Evolutionary conservation across 768 basidiomycete species (phyloP), one percentile per base, ranked within the genome.

Genomic region (Lentinula aciculospora): DNA sequence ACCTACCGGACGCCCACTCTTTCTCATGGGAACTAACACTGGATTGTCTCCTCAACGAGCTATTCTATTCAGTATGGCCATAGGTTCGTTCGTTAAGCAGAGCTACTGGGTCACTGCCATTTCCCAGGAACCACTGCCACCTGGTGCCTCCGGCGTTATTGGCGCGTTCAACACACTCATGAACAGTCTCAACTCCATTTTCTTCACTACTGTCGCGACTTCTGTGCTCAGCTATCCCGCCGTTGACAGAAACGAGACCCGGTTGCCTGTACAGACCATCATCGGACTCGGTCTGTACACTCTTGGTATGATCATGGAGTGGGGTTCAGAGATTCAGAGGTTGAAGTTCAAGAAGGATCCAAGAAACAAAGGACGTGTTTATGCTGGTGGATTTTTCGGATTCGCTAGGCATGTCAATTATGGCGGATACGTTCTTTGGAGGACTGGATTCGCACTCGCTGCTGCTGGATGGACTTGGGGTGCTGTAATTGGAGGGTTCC

Each of bases 351-450:
- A 56, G 21, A 46, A 45, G 28, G n/a, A 56, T 34, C 54, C 54
- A 10, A 56, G 13, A 12, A 42, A 56, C 9, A 36, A 60, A 40
- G 67, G 66, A 25, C 64, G 64, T 51, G 53, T 60, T 13, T 61
- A 61, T 36, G 58, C 62, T 25, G 64, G 63, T 23, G 66, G 67
- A 9, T 39, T 67, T 28, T 68, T 66, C 49, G 63, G 58, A 4
- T 32, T 68, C 28, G 66, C 63, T 19, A 62, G 67, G 13, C 67
- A 68, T 45, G 62, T 64, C 8, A 68, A 68, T 23, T 68, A 65
- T 36, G 59, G 61, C 6, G 67, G 67, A 7, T 66, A 66, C 42
- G 53, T 58, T 17, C 57, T 68, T 51, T 66, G 66, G 66, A 58
- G 64, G 37, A 46, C 58, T 2, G 67, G 67, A 12, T 66, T 63